phyloP scores from a whole-genome alignment of 1,284 basidiomycete species.

The Boletus semigastroideus region DNA sequence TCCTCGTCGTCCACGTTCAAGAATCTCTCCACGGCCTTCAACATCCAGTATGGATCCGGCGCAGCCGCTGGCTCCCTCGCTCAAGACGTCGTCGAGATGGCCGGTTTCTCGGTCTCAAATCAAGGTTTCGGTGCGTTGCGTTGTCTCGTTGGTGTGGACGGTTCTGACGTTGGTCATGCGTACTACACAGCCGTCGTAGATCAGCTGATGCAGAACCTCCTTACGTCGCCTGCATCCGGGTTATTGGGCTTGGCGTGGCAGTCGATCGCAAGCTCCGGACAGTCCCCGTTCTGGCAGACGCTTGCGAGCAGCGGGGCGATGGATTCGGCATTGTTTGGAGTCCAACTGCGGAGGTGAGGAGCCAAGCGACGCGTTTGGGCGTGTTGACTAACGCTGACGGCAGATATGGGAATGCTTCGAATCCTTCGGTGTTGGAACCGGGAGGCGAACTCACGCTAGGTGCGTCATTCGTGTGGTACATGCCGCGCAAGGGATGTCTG shows the following conservation, averaged over 20 bases:
- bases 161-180: neutral
- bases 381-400: neutral
- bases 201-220: constrained; percentile 7
- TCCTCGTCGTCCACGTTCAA: constrained; percentile 30
- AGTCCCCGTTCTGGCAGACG: constrained; percentile 47
- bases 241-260: constrained; percentile 30
- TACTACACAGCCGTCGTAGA: constrained; percentile 24
- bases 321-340: constrained; percentile 36
- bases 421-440: constrained; percentile 24
- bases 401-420: constrained; percentile 30
- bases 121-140: constrained; percentile 41
- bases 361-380: neutral
- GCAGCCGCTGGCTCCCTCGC: constrained; percentile 34
- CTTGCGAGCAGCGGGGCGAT: constrained; percentile 39
- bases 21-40: constrained; percentile 20
- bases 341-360: constrained; percentile 37
- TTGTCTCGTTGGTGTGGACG: neutral
- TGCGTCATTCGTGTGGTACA: constrained; percentile 7
- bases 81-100: constrained; percentile 43
- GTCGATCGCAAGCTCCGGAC: constrained; percentile 27
- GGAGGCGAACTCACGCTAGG: constrained; percentile 31
- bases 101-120: constrained; percentile 41
- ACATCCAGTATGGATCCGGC: constrained; percentile 27
- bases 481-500: constrained; percentile 8
- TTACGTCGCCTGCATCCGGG: constrained; percentile 27